Percentiles rank a stretch among this genome's conserved stretches.
phyloP scores from a whole-genome alignment of 2,329 filamentous ascomycete species.

The Alternaria burnsii region DNA sequence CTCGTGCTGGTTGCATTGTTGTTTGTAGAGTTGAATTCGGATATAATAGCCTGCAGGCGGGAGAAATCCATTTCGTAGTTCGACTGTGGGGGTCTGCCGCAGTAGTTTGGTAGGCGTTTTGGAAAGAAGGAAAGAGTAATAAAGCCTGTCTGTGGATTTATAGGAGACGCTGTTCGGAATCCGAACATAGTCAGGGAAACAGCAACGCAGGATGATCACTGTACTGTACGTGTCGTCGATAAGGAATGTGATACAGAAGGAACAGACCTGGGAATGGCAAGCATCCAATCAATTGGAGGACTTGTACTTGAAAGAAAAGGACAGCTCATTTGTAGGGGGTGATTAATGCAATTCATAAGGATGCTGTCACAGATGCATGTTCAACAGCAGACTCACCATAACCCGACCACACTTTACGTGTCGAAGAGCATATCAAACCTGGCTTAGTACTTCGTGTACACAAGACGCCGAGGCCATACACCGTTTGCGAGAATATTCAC shows the following conservation, averaged over 20 bases:
- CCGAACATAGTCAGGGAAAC: neutral
- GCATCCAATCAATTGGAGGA: no score
- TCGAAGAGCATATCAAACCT: neutral
- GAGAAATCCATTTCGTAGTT: slow-evolving; percentile 33
- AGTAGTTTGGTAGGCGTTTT: neutral
- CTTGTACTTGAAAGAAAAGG: neutral
- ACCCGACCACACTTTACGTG: neutral
- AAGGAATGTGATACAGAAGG: neutral
- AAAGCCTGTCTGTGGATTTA: neutral
- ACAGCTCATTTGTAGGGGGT: neutral
- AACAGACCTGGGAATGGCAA: neutral
- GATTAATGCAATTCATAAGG: neutral
- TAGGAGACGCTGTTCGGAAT: neutral
- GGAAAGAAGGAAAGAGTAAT: neutral
- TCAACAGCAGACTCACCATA: neutral
- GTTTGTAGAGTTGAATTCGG: slow-evolving; percentile 11
- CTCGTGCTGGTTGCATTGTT: neutral
- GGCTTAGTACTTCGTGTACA: neutral
- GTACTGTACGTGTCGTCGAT: no score
- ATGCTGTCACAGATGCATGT: neutral
- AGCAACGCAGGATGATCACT: no score
- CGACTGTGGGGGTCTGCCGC: neutral
- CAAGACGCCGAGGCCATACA: neutral
- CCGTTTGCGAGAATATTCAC: neutral
- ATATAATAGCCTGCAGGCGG: slow-evolving; percentile 22